Conservation (phyloP, 2,329 filamentous ascomycete species). For the Penicillium janthinellum region DNA sequence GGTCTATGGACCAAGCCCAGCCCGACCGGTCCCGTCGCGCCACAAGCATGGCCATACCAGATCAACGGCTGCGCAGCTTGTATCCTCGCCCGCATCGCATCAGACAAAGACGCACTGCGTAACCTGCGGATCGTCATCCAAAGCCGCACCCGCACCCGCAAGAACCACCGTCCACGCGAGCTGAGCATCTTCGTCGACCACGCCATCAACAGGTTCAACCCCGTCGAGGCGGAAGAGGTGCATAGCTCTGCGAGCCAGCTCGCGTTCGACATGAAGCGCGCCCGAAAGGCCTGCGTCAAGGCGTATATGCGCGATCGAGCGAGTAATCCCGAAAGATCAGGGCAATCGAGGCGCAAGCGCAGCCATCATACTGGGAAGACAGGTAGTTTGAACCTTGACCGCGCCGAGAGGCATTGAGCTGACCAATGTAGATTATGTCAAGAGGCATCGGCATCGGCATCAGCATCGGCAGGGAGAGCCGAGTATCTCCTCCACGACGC, state of each 20-base stretch:
- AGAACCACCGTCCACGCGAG: conserved; percentile 24
- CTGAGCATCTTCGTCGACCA: conserved; percentile 35
- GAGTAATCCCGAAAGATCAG: not conserved
- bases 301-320: conserved; percentile 6
- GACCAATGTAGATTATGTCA: not conserved
- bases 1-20: conserved; percentile 35
- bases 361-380: not conserved
- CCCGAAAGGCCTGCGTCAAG: conserved; percentile 22
- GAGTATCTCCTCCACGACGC: not conserved
- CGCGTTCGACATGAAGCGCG: conserved; percentile 24
- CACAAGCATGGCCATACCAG: conserved; percentile 30
- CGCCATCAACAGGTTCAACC: conserved; percentile 25
- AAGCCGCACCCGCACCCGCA: conserved; percentile 33
- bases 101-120: conserved; percentile 27
- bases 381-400: not conserved
- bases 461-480: not conserved
- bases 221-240: conserved; percentile 7
- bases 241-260: conserved; percentile 20
- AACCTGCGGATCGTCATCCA: conserved; percentile 35
- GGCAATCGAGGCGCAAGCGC: not conserved
- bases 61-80: conserved; percentile 41
- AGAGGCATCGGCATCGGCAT: not conserved
- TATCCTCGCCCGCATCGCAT: conserved; percentile 37
- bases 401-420: not conserved
- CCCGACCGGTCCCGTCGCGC: not conserved